Percentiles rank a stretch among this genome's conserved stretches.
These are phyloP conservation scores for Myriosclerotinia duriaeana DNA, from an alignment of 2,329 filamentous ascomycete genomes.

Conservation along the genomic window DNA sequence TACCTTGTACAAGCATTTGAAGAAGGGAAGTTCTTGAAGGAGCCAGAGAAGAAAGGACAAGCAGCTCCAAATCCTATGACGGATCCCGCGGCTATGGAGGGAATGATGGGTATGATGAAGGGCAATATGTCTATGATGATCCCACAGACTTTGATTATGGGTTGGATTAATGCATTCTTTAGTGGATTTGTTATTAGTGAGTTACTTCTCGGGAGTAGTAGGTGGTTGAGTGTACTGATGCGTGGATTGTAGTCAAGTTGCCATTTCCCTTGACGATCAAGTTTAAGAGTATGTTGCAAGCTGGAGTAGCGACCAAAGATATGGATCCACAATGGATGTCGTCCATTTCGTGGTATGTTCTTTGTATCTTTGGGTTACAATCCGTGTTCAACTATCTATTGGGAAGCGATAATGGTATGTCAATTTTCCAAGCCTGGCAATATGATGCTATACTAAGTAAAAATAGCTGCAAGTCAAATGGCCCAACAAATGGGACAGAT, in stretches of 20 bases:
- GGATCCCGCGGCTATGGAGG: constrained; percentile 95
- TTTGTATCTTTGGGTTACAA: constrained; percentile 94
- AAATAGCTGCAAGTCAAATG: constrained; percentile 82
- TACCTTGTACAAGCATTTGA: constrained; percentile 82
- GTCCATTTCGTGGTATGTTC: constrained; percentile 97
- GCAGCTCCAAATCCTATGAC: constrained; percentile 91
- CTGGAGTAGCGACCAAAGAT: constrained; percentile 91
- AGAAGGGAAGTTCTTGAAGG: constrained; percentile 83
- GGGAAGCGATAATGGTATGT: constrained; percentile 88
- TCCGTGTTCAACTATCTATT: constrained; percentile 97
- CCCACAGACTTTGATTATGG: constrained; percentile 98
- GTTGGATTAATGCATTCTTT: constrained; percentile 99
- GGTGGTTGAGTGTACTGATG: constrained; percentile 19
- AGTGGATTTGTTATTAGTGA: constrained; percentile 95
- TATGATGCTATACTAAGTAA: constrained; percentile 13
- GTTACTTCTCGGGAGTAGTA: constrained; percentile 39
- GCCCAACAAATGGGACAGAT: constrained; percentile 78
- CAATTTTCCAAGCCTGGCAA: not conserved
- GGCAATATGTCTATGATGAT: constrained; percentile 99
- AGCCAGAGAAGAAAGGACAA: constrained; percentile 81
- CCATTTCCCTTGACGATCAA: constrained; percentile 97
- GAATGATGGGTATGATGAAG: constrained; percentile 99
- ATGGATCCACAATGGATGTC: constrained; percentile 99
- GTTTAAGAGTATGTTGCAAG: constrained; percentile 99
- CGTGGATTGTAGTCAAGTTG: constrained; percentile 69